Conservation (phyloP, 2,329 filamentous ascomycete species). For the Aspergillus japonicus region DNA sequence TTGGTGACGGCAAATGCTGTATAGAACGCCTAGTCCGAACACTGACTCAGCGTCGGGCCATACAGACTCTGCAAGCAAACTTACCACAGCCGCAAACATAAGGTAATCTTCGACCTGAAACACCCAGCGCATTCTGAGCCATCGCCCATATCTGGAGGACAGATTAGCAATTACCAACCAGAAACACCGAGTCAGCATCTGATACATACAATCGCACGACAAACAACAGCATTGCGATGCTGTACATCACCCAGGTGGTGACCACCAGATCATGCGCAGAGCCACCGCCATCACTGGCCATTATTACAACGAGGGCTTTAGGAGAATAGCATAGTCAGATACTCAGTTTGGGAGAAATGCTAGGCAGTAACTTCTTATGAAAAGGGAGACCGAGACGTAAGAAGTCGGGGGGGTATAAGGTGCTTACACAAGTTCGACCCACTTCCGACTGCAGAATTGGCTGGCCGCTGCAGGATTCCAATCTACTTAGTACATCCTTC, state of each 20-base stretch:
- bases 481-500: neutral
- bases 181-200: neutral
- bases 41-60: neutral
- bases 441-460: neutral
- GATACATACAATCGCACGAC: conserved; percentile 1
- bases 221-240: conserved; percentile 4
- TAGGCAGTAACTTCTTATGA: neutral
- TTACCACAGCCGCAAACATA: conserved; percentile 4
- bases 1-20: conserved; percentile 4
- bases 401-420: neutral
- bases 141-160: neutral
- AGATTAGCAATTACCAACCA: neutral
- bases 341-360: neutral
- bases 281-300: conserved; percentile 4
- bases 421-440: neutral
- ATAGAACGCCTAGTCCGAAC: conserved; percentile 1
- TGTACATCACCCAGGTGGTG: conserved; percentile 9
- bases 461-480: neutral
- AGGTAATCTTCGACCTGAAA: conserved; percentile 6
- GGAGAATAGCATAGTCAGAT: neutral
- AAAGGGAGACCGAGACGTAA: neutral
- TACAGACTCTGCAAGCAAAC: neutral
- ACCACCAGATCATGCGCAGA: conserved; percentile 2
- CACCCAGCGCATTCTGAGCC: neutral
- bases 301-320: neutral